phyloP scores from a whole-genome alignment of 768 basidiomycete genomes.

The Russula griseocarnosa region DNA sequence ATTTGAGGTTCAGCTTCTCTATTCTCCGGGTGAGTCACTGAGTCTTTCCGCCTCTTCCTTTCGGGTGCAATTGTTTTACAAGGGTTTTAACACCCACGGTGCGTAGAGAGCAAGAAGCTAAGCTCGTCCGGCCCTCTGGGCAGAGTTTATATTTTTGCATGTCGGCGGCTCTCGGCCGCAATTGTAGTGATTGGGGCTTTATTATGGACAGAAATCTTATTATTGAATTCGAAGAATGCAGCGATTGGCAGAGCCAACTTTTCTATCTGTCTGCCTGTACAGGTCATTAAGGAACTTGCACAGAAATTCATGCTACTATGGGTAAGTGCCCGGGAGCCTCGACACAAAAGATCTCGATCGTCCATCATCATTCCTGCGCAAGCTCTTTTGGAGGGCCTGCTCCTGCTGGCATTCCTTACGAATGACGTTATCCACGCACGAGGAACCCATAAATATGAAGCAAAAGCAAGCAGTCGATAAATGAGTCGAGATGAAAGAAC shows the following conservation, averaged over 20 bases:
- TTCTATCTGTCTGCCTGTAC: neutral
- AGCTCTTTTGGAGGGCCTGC: constrained; percentile 53
- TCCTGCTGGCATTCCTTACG: constrained; percentile 66
- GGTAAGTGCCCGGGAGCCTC: neutral
- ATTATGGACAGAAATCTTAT: constrained; percentile 79
- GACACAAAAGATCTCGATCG: neutral
- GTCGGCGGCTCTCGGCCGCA: constrained; percentile 77
- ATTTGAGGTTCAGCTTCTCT: no score
- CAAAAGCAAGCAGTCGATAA: constrained; percentile 9
- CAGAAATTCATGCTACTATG: constrained; percentile 10
- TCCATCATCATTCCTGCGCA: constrained; percentile 37
- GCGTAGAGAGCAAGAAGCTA: no score
- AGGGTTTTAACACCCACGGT: no score
- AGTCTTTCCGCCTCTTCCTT: no score
- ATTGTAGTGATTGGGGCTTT: constrained; percentile 86
- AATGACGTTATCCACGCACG: constrained; percentile 92
- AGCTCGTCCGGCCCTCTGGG: neutral
- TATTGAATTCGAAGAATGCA: constrained; percentile 44
- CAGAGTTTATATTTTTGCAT: neutral
- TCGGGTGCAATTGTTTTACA: no score
- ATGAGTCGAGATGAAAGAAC: neutral
- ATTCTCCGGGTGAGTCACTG: no score
- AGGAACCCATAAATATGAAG: constrained; percentile 52
- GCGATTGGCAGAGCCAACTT: neutral
- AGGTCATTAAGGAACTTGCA: neutral